Percentiles rank a stretch among this genome's conserved stretches.
Evolutionary conservation across 441 rosid genomes (phyloP).

Genomic region (Theobroma grandiflorum): DNA sequence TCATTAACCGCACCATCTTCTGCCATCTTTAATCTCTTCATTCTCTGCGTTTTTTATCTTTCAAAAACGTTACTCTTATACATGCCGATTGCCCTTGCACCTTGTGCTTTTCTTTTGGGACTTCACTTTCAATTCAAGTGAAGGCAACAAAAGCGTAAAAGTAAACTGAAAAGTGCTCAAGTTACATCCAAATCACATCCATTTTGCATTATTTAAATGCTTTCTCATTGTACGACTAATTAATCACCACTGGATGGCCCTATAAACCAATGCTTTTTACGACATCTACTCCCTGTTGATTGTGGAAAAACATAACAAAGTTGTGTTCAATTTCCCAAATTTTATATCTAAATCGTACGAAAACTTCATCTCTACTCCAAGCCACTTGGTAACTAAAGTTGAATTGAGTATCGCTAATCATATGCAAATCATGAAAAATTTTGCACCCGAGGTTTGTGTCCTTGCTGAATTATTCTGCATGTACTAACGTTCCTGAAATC

Average conservation of each 20-base stretch:
- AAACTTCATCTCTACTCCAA: conserved; percentile 3
- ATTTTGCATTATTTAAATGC: neutral
- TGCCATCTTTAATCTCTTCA: neutral
- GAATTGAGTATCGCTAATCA: neutral
- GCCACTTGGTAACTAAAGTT: neutral
- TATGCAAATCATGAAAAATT: conserved; percentile 2
- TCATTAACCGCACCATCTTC: neutral
- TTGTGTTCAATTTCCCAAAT: neutral
- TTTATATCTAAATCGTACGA: neutral
- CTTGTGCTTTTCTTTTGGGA: neutral
- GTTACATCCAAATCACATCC: neutral
- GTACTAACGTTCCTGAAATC: neutral
- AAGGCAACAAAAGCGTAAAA: neutral
- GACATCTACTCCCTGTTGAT: neutral
- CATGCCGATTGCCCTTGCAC: neutral
- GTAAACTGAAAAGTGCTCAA: neutral
- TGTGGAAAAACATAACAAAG: neutral
- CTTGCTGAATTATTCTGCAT: neutral
- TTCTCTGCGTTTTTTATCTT: neutral
- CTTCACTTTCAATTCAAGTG: neutral
- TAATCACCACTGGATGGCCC: neutral
- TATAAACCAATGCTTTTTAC: neutral
- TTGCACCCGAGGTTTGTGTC: neutral
- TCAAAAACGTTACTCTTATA: neutral
- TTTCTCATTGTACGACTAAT: neutral